Conservation (phyloP, 352 stramenopile species). For the Globisporangium nagaii region DNA sequence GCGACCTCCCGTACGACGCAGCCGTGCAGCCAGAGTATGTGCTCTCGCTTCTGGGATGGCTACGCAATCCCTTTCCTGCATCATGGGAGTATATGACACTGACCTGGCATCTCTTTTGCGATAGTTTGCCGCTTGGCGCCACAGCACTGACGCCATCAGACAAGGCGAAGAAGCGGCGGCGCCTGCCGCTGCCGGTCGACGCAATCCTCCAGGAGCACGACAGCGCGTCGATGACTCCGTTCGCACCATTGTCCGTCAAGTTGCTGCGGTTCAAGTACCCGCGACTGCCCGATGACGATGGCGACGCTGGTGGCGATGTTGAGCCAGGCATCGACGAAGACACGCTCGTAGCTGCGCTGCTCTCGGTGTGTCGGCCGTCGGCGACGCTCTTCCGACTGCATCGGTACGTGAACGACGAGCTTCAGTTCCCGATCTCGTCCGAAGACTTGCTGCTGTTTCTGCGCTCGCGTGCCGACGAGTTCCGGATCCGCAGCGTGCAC, state of each 20-base stretch:
- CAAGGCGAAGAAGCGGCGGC: conserved; percentile 15
- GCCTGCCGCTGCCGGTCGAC: conserved; percentile 45
- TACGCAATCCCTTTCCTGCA: too few relatives aligned
- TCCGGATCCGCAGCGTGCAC: conserved; percentile 33
- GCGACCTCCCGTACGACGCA: conserved; percentile 26
- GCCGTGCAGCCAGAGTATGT: conserved; percentile 61
- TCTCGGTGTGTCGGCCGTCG: conserved; percentile 36
- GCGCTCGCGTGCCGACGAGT: conserved; percentile 24
- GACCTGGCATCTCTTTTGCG: not conserved
- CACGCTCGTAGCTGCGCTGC: conserved; percentile 25
- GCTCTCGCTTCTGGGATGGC: too few relatives aligned
- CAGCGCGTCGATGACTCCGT: conserved; percentile 36
- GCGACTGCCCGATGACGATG: conserved; percentile 24
- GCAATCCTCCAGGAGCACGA: conserved; percentile 55
- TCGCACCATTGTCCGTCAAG: conserved; percentile 36
- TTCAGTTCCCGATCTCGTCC: conserved; percentile 34
- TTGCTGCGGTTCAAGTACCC: conserved; percentile 44
- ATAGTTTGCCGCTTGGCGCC: conserved; percentile 50
- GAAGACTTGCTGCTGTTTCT: conserved; percentile 40
- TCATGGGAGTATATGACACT: not conserved
- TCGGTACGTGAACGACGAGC: conserved; percentile 40
- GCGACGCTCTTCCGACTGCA: conserved; percentile 59
- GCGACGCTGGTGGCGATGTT: not conserved
- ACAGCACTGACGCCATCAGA: conserved; percentile 19
- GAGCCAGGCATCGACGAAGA: conserved; percentile 22